A percentile compares a stretch with the other conserved stretches of the same genome.
These are phyloP conservation scores for Colletotrichum godetiae DNA, from an alignment of 2,329 filamentous ascomycete species.

Conservation along the genomic window DNA sequence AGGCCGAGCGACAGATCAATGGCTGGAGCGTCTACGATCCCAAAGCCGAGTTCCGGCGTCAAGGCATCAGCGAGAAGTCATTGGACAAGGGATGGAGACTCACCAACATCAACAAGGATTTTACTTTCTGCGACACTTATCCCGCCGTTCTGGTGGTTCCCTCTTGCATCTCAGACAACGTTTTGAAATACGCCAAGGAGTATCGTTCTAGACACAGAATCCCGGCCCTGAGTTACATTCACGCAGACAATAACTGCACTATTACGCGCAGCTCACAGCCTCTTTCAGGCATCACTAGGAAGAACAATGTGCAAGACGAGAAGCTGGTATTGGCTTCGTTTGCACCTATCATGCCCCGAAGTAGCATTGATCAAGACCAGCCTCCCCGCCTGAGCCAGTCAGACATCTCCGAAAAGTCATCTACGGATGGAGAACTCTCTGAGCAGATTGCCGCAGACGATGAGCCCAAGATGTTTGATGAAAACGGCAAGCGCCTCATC, in stretches of 20 bases:
- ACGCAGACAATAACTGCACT: conserved; percentile 95
- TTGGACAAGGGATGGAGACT: conserved; percentile 86
- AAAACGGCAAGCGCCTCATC: conserved; percentile 72
- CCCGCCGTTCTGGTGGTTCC: conserved; percentile 88
- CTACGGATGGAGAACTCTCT: conserved; percentile 61
- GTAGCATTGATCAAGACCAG: conserved; percentile 44
- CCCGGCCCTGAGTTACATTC: conserved; percentile 92
- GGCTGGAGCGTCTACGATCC: conserved; percentile 90
- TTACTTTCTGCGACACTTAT: conserved; percentile 92
- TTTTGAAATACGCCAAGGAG: conserved; percentile 89
- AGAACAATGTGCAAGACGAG: conserved; percentile 95
- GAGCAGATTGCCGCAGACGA: conserved; percentile 65
- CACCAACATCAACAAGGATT: conserved; percentile 89
- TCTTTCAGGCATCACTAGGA: conserved; percentile 84
- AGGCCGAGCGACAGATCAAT: conserved; percentile 78
- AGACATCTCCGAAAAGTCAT: conserved; percentile 53
- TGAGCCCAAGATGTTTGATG: conserved; percentile 61
- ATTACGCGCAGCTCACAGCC: conserved; percentile 97
- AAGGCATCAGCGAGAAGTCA: conserved; percentile 88
- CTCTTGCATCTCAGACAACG: conserved; percentile 92
- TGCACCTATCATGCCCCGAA: conserved; percentile 69
- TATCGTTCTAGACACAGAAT: conserved; percentile 92
- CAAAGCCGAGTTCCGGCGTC: conserved; percentile 84
- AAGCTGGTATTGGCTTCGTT: conserved; percentile 94
- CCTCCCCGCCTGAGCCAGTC: conserved; percentile 62